Percentiles rank a stretch among this genome's conserved stretches.
Conservation (phyloP, 805 yeast species). For the Komagataella phaffii region DNA sequence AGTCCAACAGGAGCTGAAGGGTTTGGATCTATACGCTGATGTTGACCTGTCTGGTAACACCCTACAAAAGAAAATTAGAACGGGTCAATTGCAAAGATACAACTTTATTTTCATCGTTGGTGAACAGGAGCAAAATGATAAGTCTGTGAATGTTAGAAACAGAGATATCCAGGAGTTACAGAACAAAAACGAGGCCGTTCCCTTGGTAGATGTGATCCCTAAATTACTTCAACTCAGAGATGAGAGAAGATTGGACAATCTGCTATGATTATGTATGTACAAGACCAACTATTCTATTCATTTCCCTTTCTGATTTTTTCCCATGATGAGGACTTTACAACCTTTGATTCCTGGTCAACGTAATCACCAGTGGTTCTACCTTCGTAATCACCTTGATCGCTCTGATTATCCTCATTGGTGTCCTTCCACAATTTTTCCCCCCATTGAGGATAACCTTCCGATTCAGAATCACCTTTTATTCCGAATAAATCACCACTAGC, state of each 20-base stretch:
- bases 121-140: constrained; percentile 73
- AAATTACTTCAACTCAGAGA: constrained; percentile 58
- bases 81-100: constrained; percentile 87
- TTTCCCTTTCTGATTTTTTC: background rate
- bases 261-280: constrained; percentile 9
- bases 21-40: constrained; percentile 79
- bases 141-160: constrained; percentile 88
- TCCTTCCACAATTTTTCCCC: background rate
- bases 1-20: constrained; percentile 56
- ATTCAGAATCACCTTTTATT: background rate
- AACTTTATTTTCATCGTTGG: constrained; percentile 96
- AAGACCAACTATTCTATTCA: background rate
- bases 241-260: constrained; percentile 65
- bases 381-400: background rate
- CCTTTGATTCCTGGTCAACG: background rate
- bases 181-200: constrained; percentile 78
- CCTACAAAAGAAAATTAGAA: constrained; percentile 94
- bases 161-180: constrained; percentile 91
- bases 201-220: constrained; percentile 56
- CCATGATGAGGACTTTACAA: background rate
- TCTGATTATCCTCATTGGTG: background rate
- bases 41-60: constrained; percentile 93
- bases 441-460: background rate
- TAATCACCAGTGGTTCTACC: background rate
- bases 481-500: background rate